phyloP scores from a whole-genome alignment of 1,284 basidiomycete genomes.

The Rhizoctonia solani region DNA sequence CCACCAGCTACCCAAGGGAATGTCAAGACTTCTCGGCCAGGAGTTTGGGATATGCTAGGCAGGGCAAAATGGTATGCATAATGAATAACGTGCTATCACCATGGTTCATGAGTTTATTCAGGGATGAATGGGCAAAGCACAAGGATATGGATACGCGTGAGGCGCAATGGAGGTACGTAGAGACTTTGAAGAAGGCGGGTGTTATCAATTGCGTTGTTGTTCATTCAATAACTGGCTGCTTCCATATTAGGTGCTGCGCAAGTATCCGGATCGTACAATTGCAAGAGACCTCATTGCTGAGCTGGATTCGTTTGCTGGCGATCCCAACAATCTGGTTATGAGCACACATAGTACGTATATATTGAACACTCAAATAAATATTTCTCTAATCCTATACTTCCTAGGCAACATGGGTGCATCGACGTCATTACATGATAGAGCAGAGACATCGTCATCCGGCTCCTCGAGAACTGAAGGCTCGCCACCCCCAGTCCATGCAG shows the following conservation, averaged over 20 bases:
- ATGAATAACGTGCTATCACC: background rate
- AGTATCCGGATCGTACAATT: constrained; percentile 80
- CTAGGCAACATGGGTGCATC: constrained; percentile 24
- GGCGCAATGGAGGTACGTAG: constrained; percentile 89
- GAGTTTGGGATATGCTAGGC: constrained; percentile 89
- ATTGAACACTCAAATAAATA: background rate
- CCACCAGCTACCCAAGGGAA: constrained; percentile 82
- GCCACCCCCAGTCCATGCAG: background rate
- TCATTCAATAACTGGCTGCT: background rate
- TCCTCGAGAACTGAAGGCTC: constrained; percentile 21
- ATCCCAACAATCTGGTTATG: constrained; percentile 68
- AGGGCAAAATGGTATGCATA: constrained; percentile 88
- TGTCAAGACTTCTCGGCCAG: constrained; percentile 77
- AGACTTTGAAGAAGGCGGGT: constrained; percentile 79
- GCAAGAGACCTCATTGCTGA: constrained; percentile 79
- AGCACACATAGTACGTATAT: constrained; percentile 57
- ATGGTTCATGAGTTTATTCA: constrained; percentile 45
- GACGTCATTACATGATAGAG: constrained; percentile 20
- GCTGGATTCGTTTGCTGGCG: constrained; percentile 77
- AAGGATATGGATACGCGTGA: constrained; percentile 77
- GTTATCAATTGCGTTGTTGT: background rate
- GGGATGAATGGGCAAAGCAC: constrained; percentile 95
- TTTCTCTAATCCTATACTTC: background rate
- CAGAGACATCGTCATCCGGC: constrained; percentile 24
- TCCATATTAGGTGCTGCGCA: constrained; percentile 67